Base-by-base conservation (phyloP, 805 yeast species). In the Candida peoriensis region DNA sequence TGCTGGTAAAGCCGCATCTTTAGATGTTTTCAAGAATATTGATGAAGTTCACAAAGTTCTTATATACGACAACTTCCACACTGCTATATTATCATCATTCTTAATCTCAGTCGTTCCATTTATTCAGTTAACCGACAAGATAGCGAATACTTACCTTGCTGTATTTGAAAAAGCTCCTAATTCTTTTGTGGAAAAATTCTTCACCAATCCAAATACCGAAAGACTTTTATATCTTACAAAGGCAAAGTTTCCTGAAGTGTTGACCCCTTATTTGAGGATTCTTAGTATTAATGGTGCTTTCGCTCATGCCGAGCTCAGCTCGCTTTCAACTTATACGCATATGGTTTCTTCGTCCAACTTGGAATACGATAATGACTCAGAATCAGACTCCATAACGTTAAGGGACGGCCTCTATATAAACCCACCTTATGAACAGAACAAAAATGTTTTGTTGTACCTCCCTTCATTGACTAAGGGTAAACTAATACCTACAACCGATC, bases 241-340 rank as follows among this genome's bases (percentile, higher is more conserved):
- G 41, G 81, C 93, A 1, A 87, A 89, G 50, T 72, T 85, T 41
- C 97, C 97, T 8, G 64, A 69, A 23, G 59, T 76, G 2, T 55
- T 85, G 13, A 55, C 69, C 2, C 79, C 90, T 1, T 77, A 79
- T 38, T 57, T 87, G 25, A 68, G 75, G 35, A 46, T 86, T 10
- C 64, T 80, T 11, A 63, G 80, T 8, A 70, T 78, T 20, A 82
- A 83, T 46, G 77, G 81, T 1, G 72, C 72, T 24, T 73, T 80
- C 48, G 93, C 95, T 0, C 64, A 72, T 38, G 73, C 71, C 36
- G 84, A 81, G 42, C 63, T 88, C 43, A 58, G 66, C 11, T 63
- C 66, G 14, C 56, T 88, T 48, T 63, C 65, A 28, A 75, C 94
- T 0, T 87, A 76, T 50, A 78, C 85, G 68, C 66, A 71, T 30